Evolutionary conservation across 2,329 filamentous ascomycete species (phyloP), one percentile per base, ranked within the genome.

Genomic region (Xylaria arbuscula): DNA sequence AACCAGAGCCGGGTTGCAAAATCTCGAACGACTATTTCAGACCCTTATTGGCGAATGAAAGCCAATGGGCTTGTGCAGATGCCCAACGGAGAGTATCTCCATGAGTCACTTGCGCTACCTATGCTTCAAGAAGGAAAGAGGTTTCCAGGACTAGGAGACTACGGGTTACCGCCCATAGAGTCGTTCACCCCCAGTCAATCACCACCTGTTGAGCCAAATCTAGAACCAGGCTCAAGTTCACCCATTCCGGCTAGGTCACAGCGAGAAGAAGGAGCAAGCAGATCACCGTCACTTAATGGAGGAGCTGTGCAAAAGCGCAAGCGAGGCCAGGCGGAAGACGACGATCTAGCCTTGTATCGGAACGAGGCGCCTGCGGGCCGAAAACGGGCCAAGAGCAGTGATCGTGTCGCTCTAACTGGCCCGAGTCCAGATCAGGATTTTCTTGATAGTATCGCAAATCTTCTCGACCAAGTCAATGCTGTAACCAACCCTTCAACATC

Each of bases 31-130:
- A 75, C 69, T 32, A 69, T 76, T 10, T 75, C 75, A 10, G 78
- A 80, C 24, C 76, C 76, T 0, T 81, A 82, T 64, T 82, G 80
- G 79, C 76, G 78, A 36, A 68, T 81, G 54, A 79, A 78, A 60
- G 77, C 76, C 11, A 74, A 71, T 40, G 77, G 77, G 6, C 81
- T 88, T 19, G 84, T 86, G 2, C 84, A 83, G 69, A 83, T 87
- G 81, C 81, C 84, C 4, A 83, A 88, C 69, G 82, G 86, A n/a
- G 82, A 84, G 56, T 86, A 84, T 68, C 72, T 87, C 2, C 86
- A 86, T 6, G 86, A 88, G 69, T 80, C 81, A 2, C 78, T 88
- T 48, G 84, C 84, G 13, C 73, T 81, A 42, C 82, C 85, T 32
- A 81, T 85, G 72, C 74, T 82, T 48, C 77, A 79, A 62, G 79